These are phyloP conservation scores for Albugo candida DNA, from an alignment of 352 stramenopile species.

Conservation along the genomic window DNA sequence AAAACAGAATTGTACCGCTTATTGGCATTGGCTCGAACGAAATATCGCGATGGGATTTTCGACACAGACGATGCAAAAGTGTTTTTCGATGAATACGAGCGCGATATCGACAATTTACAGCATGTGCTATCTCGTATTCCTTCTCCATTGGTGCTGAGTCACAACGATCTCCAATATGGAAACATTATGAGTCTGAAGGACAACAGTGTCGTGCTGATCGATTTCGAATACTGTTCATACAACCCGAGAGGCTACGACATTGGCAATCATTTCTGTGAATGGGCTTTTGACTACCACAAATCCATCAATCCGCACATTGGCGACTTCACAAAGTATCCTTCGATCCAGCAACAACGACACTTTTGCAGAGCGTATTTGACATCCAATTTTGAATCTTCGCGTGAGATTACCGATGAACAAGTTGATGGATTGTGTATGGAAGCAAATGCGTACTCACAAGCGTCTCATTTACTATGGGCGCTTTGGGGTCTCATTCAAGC, in stretches of 20 bases:
- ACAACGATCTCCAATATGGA: constrained; percentile 87
- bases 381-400: too few relatives aligned
- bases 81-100: constrained; percentile 24
- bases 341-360: constrained; percentile 28
- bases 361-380: constrained; percentile 53
- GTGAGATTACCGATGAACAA: constrained; percentile 31
- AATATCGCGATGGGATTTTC: constrained; percentile 30
- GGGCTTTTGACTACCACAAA: constrained; percentile 69
- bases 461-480: constrained; percentile 80
- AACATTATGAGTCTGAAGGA: constrained; percentile 66
- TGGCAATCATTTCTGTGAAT: constrained; percentile 86
- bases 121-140: constrained; percentile 25
- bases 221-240: constrained; percentile 89
- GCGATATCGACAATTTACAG: constrained; percentile 39
- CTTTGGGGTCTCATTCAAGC: constrained; percentile 84
- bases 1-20: constrained; percentile 35
- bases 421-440: constrained; percentile 41
- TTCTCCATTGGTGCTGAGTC: constrained; percentile 67
- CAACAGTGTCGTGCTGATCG: constrained; percentile 65
- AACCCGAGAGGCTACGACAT: constrained; percentile 82
- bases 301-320: constrained; percentile 55
- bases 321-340: constrained; percentile 60
- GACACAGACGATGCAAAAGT: constrained; percentile 9
- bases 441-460: constrained; percentile 69
- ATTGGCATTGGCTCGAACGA: constrained; percentile 30